Percentiles rank a stretch among this genome's conserved stretches.
These are phyloP conservation scores for Skeletonema marinoi DNA, from an alignment of 108 stramenopile species.

Conservation along the genomic window DNA sequence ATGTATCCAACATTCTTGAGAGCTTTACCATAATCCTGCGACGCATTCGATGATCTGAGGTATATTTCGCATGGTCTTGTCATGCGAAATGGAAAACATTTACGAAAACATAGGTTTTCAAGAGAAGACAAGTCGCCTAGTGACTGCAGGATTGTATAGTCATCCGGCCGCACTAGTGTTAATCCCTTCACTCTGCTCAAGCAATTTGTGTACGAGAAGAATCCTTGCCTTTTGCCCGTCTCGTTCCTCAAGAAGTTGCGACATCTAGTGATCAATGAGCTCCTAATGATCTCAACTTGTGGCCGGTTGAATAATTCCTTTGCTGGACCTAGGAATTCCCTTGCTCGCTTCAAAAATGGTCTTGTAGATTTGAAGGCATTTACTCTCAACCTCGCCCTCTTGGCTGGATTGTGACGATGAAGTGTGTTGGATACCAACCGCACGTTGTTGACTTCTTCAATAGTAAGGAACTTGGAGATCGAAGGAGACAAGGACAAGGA, in stretches of 20 bases:
- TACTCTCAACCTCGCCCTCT: neutral
- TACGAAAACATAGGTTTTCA: neutral
- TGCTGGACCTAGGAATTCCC: neutral
- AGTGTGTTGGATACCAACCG: neutral
- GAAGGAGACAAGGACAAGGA: neutral
- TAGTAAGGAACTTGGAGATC: neutral
- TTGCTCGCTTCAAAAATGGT: neutral
- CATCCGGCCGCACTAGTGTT: neutral
- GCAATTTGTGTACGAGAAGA: neutral
- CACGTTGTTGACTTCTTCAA: neutral
- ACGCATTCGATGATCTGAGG: neutral
- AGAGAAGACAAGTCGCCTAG: neutral
- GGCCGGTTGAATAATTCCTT: neutral
- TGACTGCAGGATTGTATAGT: neutral
- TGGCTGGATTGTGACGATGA: neutral
- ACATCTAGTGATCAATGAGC: neutral
- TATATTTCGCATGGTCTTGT: neutral
- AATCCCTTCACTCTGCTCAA: neutral
- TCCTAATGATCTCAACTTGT: neutral
- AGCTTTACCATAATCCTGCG: neutral
- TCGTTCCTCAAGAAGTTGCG: neutral
- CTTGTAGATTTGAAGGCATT: neutral
- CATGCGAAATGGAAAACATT: neutral
- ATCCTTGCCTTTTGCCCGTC: neutral
- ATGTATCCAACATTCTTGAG: neutral